A percentile compares a stretch with the other conserved stretches of the same genome.
These are phyloP conservation scores for Candida glaebosa DNA, from an alignment of 805 yeast genomes.

Conservation along the genomic window DNA sequence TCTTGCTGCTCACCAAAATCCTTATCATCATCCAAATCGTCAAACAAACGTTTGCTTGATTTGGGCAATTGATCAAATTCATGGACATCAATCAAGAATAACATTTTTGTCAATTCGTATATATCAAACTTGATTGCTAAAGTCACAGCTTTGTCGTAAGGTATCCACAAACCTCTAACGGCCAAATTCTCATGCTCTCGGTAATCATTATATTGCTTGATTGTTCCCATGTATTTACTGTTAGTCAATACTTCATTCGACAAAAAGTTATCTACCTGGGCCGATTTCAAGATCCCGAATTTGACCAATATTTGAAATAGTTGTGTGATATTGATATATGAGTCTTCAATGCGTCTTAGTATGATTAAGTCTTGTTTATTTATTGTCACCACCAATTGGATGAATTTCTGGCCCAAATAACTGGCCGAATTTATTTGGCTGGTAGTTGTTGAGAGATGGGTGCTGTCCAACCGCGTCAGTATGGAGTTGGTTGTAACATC, in stretches of 20 bases:
- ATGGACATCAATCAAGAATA: conserved; percentile 43
- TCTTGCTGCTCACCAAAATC: conserved; percentile 7
- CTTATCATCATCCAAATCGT: conserved; percentile 12
- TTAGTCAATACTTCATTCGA: conserved; percentile 30
- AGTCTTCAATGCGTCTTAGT: conserved; percentile 41
- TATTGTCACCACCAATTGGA: conserved; percentile 26
- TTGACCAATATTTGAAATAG: conserved; percentile 30
- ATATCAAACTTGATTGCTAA: conserved; percentile 38
- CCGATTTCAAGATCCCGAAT: conserved; percentile 21
- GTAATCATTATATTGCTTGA: conserved; percentile 24
- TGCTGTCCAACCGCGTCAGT: conserved; percentile 29
- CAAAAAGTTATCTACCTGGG: conserved; percentile 28
- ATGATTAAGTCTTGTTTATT: conserved; percentile 15
- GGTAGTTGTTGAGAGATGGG: conserved; percentile 27
- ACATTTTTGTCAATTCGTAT: conserved; percentile 32
- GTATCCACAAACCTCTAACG: conserved; percentile 39
- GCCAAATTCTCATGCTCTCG: conserved; percentile 22
- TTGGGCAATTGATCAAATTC: conserved; percentile 38
- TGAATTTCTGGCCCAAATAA: conserved; percentile 35
- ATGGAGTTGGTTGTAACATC: conserved; percentile 41
- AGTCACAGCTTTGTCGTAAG: conserved; percentile 41
- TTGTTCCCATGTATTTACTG: conserved; percentile 25
- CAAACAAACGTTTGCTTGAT: conserved; percentile 14
- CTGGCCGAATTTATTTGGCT: conserved; percentile 23
- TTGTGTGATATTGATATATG: conserved; percentile 37